Conservation (phyloP, 1,284 basidiomycete genomes). For the Somion occarium region DNA sequence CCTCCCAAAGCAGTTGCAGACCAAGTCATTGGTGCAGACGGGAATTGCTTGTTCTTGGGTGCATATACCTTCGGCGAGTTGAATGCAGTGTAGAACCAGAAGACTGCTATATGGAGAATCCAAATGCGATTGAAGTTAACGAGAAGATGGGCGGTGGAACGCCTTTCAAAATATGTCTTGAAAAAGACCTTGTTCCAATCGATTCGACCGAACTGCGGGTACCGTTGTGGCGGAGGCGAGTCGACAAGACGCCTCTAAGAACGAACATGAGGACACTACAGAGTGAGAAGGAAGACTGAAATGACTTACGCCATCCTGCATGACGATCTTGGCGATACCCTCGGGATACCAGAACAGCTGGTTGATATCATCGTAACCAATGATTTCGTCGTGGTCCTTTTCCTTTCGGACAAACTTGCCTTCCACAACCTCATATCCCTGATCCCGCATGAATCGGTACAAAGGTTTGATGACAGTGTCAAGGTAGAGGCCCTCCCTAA, state of each 20-base stretch:
- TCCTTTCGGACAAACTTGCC: conserved; percentile 95
- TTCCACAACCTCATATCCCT: conserved; percentile 94
- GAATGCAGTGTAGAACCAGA: conserved; percentile 94
- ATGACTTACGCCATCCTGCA: conserved; percentile 74
- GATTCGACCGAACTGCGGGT: conserved; percentile 84
- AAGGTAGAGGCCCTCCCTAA: conserved; percentile 94
- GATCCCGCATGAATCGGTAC: conserved; percentile 95
- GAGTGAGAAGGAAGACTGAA: background rate
- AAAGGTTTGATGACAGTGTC: conserved; percentile 91
- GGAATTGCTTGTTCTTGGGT: conserved; percentile 50
- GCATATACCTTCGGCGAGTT: conserved; percentile 95
- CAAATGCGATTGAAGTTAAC: conserved; percentile 98
- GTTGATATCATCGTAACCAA: conserved; percentile 99
- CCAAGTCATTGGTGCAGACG: conserved; percentile 82
- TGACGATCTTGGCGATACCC: conserved; percentile 88
- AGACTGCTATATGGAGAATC: conserved; percentile 89
- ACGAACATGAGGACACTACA: conserved; percentile 5
- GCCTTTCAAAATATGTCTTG: conserved; percentile 96
- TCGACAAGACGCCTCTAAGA: conserved; percentile 82
- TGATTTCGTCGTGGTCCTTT: conserved; percentile 92
- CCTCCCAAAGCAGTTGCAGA: conserved; percentile 91
- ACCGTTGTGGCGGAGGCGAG: conserved; percentile 84
- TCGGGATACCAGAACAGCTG: conserved; percentile 99
- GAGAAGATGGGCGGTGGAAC: conserved; percentile 86
- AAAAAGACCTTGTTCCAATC: conserved; percentile 94